These are phyloP conservation scores for Saturnispora serradocipensis DNA, from an alignment of 805 yeast species.

Conservation along the genomic window DNA sequence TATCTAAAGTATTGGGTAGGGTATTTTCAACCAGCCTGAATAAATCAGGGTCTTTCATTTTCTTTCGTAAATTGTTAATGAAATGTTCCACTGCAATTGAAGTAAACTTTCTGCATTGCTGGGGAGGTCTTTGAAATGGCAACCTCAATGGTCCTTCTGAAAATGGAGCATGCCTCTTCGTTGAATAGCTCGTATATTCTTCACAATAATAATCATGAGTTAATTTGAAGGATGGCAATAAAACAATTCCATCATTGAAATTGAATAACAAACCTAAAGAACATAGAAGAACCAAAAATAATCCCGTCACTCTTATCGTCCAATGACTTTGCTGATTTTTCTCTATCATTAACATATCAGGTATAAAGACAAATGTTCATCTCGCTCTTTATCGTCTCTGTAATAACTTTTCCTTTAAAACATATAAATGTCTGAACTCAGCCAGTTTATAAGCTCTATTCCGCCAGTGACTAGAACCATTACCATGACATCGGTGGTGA, in stretches of 20 bases:
- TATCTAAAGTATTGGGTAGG: conserved; percentile 81
- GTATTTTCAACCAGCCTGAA: conserved; percentile 72
- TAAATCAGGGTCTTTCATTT: conserved; percentile 53
- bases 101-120: conserved; percentile 61
- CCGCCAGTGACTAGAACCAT: conserved; percentile 58
- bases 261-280: background rate
- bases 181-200: conserved; percentile 54
- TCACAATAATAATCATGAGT: conserved; percentile 34
- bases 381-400: background rate
- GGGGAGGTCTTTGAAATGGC: conserved; percentile 72
- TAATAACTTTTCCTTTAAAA: background rate
- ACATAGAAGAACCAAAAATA: background rate
- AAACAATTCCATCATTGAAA: background rate
- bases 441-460: conserved; percentile 33
- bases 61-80: conserved; percentile 40
- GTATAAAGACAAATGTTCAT: background rate
- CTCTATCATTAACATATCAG: background rate
- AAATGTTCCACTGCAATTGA: conserved; percentile 54
- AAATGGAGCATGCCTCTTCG: conserved; percentile 44
- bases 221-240: background rate
- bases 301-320: background rate
- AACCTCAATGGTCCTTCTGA: conserved; percentile 45
- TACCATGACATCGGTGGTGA: conserved; percentile 38
- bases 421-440: conserved; percentile 25
- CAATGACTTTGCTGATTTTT: background rate